These are phyloP conservation scores for Nicotiana otophora DNA, from an alignment of 257 asterid genomes.

Conservation along the genomic window DNA sequence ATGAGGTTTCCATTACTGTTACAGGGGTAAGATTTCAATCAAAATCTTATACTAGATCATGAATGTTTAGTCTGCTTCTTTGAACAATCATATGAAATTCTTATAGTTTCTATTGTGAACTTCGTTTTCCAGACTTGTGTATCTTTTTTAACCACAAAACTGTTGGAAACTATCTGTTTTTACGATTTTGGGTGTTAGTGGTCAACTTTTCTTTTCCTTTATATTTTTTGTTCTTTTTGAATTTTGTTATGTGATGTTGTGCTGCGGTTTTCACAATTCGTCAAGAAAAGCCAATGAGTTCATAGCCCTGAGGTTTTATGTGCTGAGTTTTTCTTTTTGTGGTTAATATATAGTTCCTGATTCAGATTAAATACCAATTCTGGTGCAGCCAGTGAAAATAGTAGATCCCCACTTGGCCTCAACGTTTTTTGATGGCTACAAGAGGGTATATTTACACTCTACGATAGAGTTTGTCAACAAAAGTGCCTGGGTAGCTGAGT, in stretches of 20 bases:
- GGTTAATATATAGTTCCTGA: conserved; percentile 18
- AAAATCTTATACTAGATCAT: conserved; percentile 6
- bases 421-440: conserved; percentile 61
- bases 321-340: background rate
- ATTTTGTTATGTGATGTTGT: background rate
- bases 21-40: conserved; percentile 69
- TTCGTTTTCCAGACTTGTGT: background rate
- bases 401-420: conserved; percentile 94
- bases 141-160: background rate
- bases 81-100: background rate
- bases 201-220: background rate
- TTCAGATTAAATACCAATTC: conserved; percentile 16
- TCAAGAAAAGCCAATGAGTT: background rate
- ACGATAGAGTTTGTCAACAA: conserved; percentile 69
- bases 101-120: background rate
- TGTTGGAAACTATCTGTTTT: background rate
- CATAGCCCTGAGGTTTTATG: background rate
- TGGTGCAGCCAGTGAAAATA: conserved; percentile 94
- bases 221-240: background rate
- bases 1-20: conserved; percentile 80
- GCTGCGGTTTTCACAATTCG: background rate
- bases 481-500: conserved; percentile 51
- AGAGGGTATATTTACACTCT: conserved; percentile 70
- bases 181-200: background rate
- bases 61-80: background rate